These are phyloP conservation scores for Aspergillus affinis DNA, from an alignment of 495 filamentous ascomycete genomes.

Conservation along the genomic window DNA sequence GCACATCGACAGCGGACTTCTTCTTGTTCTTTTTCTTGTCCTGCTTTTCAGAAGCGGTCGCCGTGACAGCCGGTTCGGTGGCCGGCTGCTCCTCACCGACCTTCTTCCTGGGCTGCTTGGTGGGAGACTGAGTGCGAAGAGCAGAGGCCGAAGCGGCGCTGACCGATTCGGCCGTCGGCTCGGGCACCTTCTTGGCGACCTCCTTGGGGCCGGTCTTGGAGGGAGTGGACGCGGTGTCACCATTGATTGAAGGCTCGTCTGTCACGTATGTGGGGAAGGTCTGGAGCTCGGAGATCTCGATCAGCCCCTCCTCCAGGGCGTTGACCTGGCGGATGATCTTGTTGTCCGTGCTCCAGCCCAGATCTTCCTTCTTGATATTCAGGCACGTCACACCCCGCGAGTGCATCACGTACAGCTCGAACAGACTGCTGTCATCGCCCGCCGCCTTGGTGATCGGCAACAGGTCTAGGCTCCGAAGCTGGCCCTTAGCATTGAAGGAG, in stretches of 20 bases:
- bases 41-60: slow-evolving; percentile 44
- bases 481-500: slow-evolving; percentile 83
- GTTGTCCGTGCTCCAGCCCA: slow-evolving; percentile 86
- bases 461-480: slow-evolving; percentile 86
- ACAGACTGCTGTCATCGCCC: slow-evolving; percentile 60
- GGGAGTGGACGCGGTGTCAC: slow-evolving; percentile 40
- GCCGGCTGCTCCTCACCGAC: slow-evolving; percentile 37
- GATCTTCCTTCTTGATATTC: slow-evolving; percentile 77
- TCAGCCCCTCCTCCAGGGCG: slow-evolving; percentile 64
- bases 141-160: slow-evolving; percentile 29
- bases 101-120: slow-evolving; percentile 47
- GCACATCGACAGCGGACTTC: slow-evolving; percentile 36
- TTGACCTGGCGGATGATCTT: slow-evolving; percentile 76
- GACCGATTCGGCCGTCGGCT: slow-evolving; percentile 25
- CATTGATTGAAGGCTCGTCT: slow-evolving; percentile 53
- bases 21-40: slow-evolving; percentile 65
- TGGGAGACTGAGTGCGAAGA: slow-evolving; percentile 42
- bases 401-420: slow-evolving; percentile 97
- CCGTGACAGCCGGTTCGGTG: slow-evolving; percentile 25
- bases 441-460: slow-evolving; percentile 57
- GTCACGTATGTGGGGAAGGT: slow-evolving; percentile 40
- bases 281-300: slow-evolving; percentile 52
- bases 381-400: slow-evolving; percentile 90
- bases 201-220: slow-evolving; percentile 38
- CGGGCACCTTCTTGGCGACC: slow-evolving; percentile 39